These are phyloP conservation scores for Leccinum aurantiacum DNA, from an alignment of 768 basidiomycete genomes.

Conservation along the genomic window DNA sequence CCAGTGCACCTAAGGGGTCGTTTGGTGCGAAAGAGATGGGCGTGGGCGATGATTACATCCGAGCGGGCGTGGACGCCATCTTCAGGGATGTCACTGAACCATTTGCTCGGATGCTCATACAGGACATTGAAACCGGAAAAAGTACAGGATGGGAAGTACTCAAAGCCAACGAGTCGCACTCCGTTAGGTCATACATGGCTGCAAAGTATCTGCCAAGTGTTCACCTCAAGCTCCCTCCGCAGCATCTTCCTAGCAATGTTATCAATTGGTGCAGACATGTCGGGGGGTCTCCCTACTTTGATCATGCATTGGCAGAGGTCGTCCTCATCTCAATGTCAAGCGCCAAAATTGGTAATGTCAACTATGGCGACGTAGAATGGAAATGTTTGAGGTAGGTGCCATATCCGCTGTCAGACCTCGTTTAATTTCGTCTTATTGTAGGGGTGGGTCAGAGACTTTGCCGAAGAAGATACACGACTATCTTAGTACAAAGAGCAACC, in stretches of 20 bases:
- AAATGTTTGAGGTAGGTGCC: neutral
- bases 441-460: neutral
- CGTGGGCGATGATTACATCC: slow-evolving; percentile 11
- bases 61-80: slow-evolving; percentile 20
- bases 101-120: slow-evolving; percentile 19
- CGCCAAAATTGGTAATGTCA: too few relatives aligned
- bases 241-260: slow-evolving; percentile 19
- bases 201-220: slow-evolving; percentile 22
- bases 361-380: neutral
- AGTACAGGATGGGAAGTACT: slow-evolving; percentile 29
- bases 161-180: slow-evolving; percentile 27
- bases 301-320: neutral
- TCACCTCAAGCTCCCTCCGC: slow-evolving; percentile 15
- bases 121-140: slow-evolving; percentile 19
- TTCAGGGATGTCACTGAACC: slow-evolving; percentile 15
- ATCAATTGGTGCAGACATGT: slow-evolving; percentile 28
- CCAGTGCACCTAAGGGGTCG: neutral
- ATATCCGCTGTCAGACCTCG: neutral
- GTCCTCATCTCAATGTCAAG: too few relatives aligned
- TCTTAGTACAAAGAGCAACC: too few relatives aligned
- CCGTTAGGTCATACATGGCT: slow-evolving; percentile 25
- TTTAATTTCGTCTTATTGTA: neutral
- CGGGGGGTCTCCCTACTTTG: neutral
- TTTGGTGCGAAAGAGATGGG: slow-evolving; percentile 12
- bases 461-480: neutral